Base-by-base conservation (phyloP, 192 early-diverging fungal genomes). In the Rhizophagus sp. region DNA sequence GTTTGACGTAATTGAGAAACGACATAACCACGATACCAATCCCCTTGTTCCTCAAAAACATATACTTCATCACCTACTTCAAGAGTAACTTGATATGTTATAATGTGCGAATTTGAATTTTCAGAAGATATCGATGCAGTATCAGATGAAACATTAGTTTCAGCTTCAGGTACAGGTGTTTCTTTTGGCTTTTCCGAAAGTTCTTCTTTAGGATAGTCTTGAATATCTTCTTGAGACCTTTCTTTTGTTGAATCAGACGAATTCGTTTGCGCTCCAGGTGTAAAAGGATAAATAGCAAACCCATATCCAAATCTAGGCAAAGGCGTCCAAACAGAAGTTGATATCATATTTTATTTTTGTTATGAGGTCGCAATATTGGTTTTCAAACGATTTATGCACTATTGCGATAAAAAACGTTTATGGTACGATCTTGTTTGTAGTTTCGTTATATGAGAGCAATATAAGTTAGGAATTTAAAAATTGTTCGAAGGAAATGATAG, bases 11-110 rank as follows among this genome's bases (percentile, higher is more conserved):
- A 64, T 41, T 85, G 67, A 65, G 85, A 82, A 25, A 91, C 81
- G 19, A 91, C 90, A 76, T 91, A 91, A n/a, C 90, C 90, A 44
- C 90, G 82, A 70, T 86, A 86, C 90, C 90, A 91, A n/a, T 82
- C 83, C 24, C 82, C 84, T 71, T 88, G 85, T 63, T 88, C 82
- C 69, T 91, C 90, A 62, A 91, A 81, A 22, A 91, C 82, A 61
- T 87, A 89, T 8, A 91, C 79, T 67, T 88, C 84, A 73, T 91
- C 90, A 24, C 90, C 90, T 25, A 91, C 85, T 80, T 87, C 86
- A 22, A 87, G 62, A 24, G 83, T 47, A 25, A 81, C 73, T 69
- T 79, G 77, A 69, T 69, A 79, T 30, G 64, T 25, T 36, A 68
- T 69, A 27, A 64, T 25, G 2, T 41, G 44, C 17, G 63, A 69